A percentile compares a stretch with the other conserved stretches of the same genome.
Conservation (phyloP, 768 basidiomycete genomes). For the Podaxis sp. region DNA sequence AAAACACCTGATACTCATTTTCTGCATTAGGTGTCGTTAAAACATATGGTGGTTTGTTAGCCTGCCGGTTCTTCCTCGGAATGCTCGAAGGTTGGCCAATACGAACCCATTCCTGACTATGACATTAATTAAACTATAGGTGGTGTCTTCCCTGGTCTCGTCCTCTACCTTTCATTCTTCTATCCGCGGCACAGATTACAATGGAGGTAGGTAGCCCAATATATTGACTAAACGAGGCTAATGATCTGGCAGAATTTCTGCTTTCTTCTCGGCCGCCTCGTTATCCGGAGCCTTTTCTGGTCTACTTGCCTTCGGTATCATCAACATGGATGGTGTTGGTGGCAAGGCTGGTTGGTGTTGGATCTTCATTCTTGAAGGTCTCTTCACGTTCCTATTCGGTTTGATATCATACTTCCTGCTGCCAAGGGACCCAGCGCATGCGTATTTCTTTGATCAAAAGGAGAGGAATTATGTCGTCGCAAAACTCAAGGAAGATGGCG, state of each 20-base stretch:
- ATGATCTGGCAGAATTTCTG: constrained; percentile 35
- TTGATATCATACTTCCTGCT: constrained; percentile 46
- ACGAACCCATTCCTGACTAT: background rate
- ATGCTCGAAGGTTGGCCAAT: constrained; percentile 39
- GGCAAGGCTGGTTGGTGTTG: constrained; percentile 62
- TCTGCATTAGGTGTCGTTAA: constrained; percentile 40
- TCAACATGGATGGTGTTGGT: constrained; percentile 57
- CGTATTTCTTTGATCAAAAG: constrained; percentile 47
- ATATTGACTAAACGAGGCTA: constrained; percentile 16
- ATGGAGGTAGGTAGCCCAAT: constrained; percentile 34
- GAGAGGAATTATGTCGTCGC: constrained; percentile 48
- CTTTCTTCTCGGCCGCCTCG: constrained; percentile 52
- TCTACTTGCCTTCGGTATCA: constrained; percentile 64
- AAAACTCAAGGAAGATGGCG: constrained; percentile 41
- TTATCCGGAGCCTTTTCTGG: constrained; percentile 70
- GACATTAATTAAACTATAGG: constrained; percentile 29
- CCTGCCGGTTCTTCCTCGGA: constrained; percentile 51
- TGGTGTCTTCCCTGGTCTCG: constrained; percentile 56
- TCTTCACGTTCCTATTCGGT: constrained; percentile 62
- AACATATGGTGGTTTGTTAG: constrained; percentile 42
- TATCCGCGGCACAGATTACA: constrained; percentile 51
- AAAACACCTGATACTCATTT: background rate
- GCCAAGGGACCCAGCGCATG: constrained; percentile 29
- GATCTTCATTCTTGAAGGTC: constrained; percentile 68
- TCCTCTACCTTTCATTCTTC: constrained; percentile 56